phyloP scores from a whole-genome alignment of 164 flowering plant genomes.

The Magnolia officinalis region DNA sequence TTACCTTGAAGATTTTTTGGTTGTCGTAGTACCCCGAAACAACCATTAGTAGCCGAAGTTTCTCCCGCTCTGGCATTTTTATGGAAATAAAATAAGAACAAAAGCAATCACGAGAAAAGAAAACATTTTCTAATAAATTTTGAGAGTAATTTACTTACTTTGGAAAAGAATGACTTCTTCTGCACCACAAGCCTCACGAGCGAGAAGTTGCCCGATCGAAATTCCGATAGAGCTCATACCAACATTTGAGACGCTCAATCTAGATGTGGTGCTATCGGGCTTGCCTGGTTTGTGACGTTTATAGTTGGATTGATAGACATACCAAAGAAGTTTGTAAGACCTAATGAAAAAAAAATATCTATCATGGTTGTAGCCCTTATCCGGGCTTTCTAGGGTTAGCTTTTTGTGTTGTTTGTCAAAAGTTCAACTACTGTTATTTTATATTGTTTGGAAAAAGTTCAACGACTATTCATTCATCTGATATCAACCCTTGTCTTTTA shows the following conservation, averaged over 20 bases:
- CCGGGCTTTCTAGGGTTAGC: too few relatives aligned
- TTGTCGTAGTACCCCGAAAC: constrained; percentile 64
- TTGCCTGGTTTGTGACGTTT: constrained; percentile 29
- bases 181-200: constrained; percentile 35
- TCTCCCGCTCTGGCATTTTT: constrained; percentile 43
- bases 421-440: too few relatives aligned
- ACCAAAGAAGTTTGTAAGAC: not conserved
- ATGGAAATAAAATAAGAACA: not conserved
- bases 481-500: too few relatives aligned
- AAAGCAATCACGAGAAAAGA: not conserved
- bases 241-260: constrained; percentile 29
- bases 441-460: too few relatives aligned
- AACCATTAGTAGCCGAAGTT: constrained; percentile 51
- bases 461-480: too few relatives aligned
- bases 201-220: constrained; percentile 46
- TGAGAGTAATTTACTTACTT: constrained; percentile 31
- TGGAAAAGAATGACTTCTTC: constrained; percentile 48
- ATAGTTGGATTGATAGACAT: not conserved
- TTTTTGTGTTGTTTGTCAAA: too few relatives aligned
- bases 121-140: not conserved
- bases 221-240: constrained; percentile 76
- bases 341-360: not conserved
- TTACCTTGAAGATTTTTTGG: constrained; percentile 68
- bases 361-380: too few relatives aligned
- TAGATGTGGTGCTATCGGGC: constrained; percentile 34